These are phyloP conservation scores for Sapria himalayana DNA, from an alignment of 345 rosid species.

Conservation along the genomic window DNA sequence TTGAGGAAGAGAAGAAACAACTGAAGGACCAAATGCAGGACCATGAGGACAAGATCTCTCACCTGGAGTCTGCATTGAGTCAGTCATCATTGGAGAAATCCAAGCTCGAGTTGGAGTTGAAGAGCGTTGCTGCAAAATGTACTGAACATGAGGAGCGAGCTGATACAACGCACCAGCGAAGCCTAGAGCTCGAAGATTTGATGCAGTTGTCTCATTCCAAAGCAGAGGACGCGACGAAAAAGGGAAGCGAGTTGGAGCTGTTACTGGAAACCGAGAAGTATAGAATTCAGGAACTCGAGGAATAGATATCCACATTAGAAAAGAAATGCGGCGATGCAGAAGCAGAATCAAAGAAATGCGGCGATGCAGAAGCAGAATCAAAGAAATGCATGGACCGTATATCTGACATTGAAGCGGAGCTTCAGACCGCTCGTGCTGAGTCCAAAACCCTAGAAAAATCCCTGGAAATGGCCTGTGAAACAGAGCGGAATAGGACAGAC, in stretches of 20 bases:
- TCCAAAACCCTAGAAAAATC: slow-evolving; percentile 56
- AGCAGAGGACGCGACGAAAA: slow-evolving; percentile 50
- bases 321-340: slow-evolving; percentile 50
- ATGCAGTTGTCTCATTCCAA: slow-evolving; percentile 46
- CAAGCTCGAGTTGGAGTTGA: slow-evolving; percentile 46
- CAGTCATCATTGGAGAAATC: slow-evolving; percentile 21
- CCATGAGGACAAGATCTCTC: slow-evolving; percentile 26
- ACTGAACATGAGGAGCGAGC: slow-evolving; percentile 53
- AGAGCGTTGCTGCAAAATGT: slow-evolving; percentile 26
- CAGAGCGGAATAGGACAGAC: slow-evolving; percentile 42
- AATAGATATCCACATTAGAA: slow-evolving; percentile 41
- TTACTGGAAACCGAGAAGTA: slow-evolving; percentile 75
- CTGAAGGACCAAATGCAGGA: slow-evolving; percentile 22
- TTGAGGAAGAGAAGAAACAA: slow-evolving; percentile 41
- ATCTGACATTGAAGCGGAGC: slow-evolving; percentile 46
- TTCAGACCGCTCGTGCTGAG: slow-evolving; percentile 47
- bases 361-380: slow-evolving; percentile 44
- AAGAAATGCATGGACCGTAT: slow-evolving; percentile 25
- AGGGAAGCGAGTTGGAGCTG: slow-evolving; percentile 57
- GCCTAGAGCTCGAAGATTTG: slow-evolving; percentile 48
- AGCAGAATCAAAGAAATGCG: too few species aligned
- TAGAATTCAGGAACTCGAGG: slow-evolving; percentile 86
- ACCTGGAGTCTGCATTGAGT: slow-evolving; percentile 37
- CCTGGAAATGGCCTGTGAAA: slow-evolving; percentile 35
- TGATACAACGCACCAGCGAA: slow-evolving; percentile 35